These are phyloP conservation scores for Ajuga reptans DNA, from an alignment of 305 asterid species.

Conservation along the genomic window DNA sequence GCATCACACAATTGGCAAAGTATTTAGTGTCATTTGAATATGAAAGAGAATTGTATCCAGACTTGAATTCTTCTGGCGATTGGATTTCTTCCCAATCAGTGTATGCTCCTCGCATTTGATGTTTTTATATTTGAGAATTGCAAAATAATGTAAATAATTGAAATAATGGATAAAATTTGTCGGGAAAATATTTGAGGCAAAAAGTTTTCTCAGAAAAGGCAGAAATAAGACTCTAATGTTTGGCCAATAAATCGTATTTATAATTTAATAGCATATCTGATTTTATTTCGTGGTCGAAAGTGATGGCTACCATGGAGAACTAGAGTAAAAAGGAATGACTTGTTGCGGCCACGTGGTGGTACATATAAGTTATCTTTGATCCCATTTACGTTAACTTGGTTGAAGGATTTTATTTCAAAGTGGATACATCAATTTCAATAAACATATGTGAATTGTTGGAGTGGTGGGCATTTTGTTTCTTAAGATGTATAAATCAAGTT, in stretches of 20 bases:
- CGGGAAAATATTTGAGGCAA: background rate
- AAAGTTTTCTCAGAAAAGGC: background rate
- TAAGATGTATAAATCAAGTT: constrained; percentile 5
- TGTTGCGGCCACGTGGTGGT: background rate
- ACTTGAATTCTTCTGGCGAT: background rate
- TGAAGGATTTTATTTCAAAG: background rate
- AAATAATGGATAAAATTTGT: background rate
- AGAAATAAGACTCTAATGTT: background rate
- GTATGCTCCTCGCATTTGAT: background rate
- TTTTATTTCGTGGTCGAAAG: background rate
- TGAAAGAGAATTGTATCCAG: background rate
- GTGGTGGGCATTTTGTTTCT: background rate
- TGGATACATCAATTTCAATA: background rate
- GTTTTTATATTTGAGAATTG: background rate
- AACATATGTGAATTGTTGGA: background rate
- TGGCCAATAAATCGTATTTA: background rate
- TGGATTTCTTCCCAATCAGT: background rate
- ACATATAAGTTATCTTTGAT: background rate
- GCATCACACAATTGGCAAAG: background rate
- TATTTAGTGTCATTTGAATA: background rate
- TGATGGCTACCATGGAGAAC: background rate
- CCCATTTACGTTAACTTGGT: background rate
- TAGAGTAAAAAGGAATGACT: background rate
- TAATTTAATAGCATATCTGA: background rate
- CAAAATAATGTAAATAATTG: background rate